These are phyloP conservation scores for Trichoderma orchidacearum DNA, from an alignment of 495 filamentous ascomycete species.

Conservation along the genomic window DNA sequence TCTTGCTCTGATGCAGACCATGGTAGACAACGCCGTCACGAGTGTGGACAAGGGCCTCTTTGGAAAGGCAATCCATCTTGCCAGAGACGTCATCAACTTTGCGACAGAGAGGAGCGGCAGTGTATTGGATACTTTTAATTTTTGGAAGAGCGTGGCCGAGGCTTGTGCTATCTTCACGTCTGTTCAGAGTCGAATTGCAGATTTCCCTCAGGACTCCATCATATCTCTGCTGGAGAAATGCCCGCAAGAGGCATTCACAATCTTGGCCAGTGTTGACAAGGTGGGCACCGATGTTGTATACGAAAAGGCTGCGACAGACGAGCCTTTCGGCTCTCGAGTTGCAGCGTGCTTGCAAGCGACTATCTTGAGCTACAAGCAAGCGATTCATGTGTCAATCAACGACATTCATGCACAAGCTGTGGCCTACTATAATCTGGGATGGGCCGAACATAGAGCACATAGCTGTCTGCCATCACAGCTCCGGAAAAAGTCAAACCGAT, in stretches of 20 bases:
- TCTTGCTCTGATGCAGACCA: constrained; percentile 74
- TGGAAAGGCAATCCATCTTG: constrained; percentile 58
- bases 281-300: constrained; percentile 39
- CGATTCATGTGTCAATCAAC: constrained; percentile 55
- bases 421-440: constrained; percentile 92
- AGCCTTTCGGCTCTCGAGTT: constrained; percentile 34
- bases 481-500: constrained; percentile 40
- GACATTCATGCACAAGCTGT: constrained; percentile 89
- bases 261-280: constrained; percentile 57
- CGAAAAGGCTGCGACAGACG: constrained; percentile 25
- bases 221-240: constrained; percentile 41
- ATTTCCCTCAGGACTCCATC: constrained; percentile 44
- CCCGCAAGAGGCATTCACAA: constrained; percentile 39
- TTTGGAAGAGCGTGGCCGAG: constrained; percentile 92
- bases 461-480: constrained; percentile 36
- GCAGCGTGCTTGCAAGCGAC: constrained; percentile 44
- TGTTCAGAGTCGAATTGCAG: constrained; percentile 47
- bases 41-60: constrained; percentile 71
- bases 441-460: constrained; percentile 78
- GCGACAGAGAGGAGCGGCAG: constrained; percentile 17
- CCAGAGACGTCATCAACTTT: constrained; percentile 42
- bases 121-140: constrained; percentile 63
- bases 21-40: constrained; percentile 67
- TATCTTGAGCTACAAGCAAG: constrained; percentile 78
- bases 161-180: constrained; percentile 70